Evolutionary conservation across 495 filamentous ascomycete species (phyloP), one percentile per base, ranked within the genome.

Genomic region (Usnea hakonensis): DNA sequence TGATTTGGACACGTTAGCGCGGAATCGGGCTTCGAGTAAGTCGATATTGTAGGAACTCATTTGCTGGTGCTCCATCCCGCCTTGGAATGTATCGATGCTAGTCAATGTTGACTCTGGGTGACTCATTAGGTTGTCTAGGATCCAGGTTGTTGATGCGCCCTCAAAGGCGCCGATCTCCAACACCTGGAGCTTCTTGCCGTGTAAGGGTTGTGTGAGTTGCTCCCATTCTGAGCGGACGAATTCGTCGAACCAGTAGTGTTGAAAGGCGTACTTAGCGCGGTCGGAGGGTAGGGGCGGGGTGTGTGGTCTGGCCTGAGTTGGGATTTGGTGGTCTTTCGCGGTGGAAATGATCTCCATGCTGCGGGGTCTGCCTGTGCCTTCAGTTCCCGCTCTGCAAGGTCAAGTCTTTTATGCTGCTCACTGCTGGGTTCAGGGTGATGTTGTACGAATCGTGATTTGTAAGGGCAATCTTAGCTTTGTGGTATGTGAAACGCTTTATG

Each of bases 101-200:
- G 58, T 65, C 62, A 67, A 41, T 14, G 7, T 33, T 1, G 65
- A 67, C n/a, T 62, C 48, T 8, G 57, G 38, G 26, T 67, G 62
- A 26, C 3, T 50, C 65, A 67, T 61, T 13, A 65, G 58, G 44
- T 67, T 58, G 52, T 67, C 65, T 0, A 67, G 58, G 5, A 67
- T 64, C 65, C 65, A 67, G 0, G 65, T 67, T 2, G 65, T 58
- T 1, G 65, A 67, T 2, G 50, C 63, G 35, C 65, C 65, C 30
- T 67, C 65, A 50, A 67, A 67, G 3, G 14, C 57, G 23, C 65
- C 65, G 13, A 65, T n/a, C 26, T 67, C 62, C 36, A 65, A 30
- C 1, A 67, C 13, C 2, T 37, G 33, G 0, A 65, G 57, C 43
- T 62, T 48, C 21, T 58, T 48, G 1, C 32, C 52, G 2, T 28